Conservation (phyloP, 768 basidiomycete species). For the Psilocybe tampanensis region DNA sequence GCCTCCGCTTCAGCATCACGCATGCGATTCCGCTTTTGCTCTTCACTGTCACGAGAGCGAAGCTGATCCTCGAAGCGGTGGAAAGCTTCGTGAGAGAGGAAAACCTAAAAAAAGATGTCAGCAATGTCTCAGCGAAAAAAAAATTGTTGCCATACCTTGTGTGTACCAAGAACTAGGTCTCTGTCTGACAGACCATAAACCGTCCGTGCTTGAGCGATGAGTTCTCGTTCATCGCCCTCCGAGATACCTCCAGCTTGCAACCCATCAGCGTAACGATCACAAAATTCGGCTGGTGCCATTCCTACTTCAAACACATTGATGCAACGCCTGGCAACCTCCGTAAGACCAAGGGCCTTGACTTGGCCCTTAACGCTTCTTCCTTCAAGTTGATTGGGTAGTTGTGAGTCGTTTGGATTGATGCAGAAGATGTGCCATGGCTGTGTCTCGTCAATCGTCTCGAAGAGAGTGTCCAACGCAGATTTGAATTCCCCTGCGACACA, state of each 20-base stretch:
- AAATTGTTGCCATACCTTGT: constrained; percentile 60
- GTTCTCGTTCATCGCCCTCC: constrained; percentile 63
- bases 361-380: constrained; percentile 91
- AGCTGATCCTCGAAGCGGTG: constrained; percentile 87
- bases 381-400: constrained; percentile 92
- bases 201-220: constrained; percentile 58
- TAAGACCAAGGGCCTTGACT: constrained; percentile 77
- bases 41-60: constrained; percentile 81
- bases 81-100: constrained; percentile 85
- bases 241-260: constrained; percentile 55
- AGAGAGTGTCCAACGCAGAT: constrained; percentile 80
- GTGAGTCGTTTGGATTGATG: constrained; percentile 93
- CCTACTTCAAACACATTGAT: constrained; percentile 77
- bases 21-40: constrained; percentile 79
- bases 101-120: constrained; percentile 57
- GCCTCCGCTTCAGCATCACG: constrained; percentile 77
- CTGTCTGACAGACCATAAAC: constrained; percentile 60
- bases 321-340: constrained; percentile 73
- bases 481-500: constrained; percentile 92
- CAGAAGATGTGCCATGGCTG: constrained; percentile 93
- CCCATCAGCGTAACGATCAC: constrained; percentile 76
- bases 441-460: constrained; percentile 87
- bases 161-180: constrained; percentile 81
- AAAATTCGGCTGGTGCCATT: constrained; percentile 87
- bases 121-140: neutral